These are phyloP conservation scores for Aspergillus eucalypticola DNA, from an alignment of 2,329 filamentous ascomycete genomes.

Conservation along the genomic window DNA sequence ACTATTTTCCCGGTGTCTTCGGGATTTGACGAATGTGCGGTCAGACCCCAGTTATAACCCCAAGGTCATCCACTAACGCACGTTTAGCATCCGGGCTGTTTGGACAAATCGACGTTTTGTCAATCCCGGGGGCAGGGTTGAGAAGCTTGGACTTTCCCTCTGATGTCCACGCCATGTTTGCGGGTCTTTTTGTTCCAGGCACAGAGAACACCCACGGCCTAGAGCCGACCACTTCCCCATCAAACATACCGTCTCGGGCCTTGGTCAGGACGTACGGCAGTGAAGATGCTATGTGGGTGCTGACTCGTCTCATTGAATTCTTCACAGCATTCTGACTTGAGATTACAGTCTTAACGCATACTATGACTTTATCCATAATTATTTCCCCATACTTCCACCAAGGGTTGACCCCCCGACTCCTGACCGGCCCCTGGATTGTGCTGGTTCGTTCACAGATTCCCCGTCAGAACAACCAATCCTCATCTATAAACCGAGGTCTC, in stretches of 20 bases:
- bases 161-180: conserved; percentile 42
- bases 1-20: conserved; percentile 22
- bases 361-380: conserved; percentile 49
- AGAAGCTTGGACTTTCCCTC: conserved; percentile 41
- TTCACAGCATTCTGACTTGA: conserved; percentile 17
- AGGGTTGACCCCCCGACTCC: conserved; percentile 29
- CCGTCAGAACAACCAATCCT: conserved; percentile 34
- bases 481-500: conserved; percentile 43
- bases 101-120: conserved; percentile 43
- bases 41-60: neutral
- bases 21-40: conserved; percentile 38
- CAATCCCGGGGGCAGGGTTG: conserved; percentile 42
- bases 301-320: neutral
- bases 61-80: conserved; percentile 24
- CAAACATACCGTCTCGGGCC: conserved; percentile 28
- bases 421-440: conserved; percentile 38
- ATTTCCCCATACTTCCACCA: conserved; percentile 48
- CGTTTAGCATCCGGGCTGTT: conserved; percentile 37
- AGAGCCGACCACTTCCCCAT: conserved; percentile 30
- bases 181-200: conserved; percentile 34
- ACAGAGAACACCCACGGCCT: conserved; percentile 30
- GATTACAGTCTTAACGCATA: conserved; percentile 45
- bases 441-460: conserved; percentile 31
- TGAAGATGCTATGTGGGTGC: conserved; percentile 43
- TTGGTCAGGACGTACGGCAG: conserved; percentile 43